Conservation (phyloP, 1,284 basidiomycete genomes). For the Gymnopus androsaceus region DNA sequence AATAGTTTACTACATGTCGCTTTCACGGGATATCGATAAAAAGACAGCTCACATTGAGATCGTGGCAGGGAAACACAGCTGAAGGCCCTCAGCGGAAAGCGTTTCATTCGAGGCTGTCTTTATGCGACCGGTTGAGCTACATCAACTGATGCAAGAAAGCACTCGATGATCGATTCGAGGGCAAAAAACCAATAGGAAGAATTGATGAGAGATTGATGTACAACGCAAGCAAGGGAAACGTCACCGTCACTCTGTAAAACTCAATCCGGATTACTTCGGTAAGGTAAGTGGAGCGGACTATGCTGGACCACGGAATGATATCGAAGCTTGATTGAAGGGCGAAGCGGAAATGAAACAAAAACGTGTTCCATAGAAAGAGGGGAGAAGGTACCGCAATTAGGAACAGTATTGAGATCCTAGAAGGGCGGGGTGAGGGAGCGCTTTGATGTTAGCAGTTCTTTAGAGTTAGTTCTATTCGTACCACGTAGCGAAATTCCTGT, state of each 20-base stretch:
- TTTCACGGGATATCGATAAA: background rate
- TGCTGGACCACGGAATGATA: background rate
- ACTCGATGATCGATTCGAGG: constrained; percentile 11
- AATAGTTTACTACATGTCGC: background rate
- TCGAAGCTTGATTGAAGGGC: constrained; percentile 9
- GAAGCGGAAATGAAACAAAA: background rate
- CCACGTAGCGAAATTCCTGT: background rate
- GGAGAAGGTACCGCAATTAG: constrained; percentile 4
- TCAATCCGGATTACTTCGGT: background rate
- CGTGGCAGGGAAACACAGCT: background rate
- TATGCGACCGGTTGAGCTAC: constrained; percentile 7
- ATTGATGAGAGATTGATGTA: constrained; percentile 16
- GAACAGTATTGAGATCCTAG: constrained; percentile 4
- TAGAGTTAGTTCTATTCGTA: background rate
- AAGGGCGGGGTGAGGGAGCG: background rate
- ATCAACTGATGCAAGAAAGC: constrained; percentile 9
- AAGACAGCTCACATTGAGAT: constrained; percentile 9
- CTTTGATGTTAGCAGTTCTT: background rate
- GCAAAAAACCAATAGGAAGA: constrained; percentile 11
- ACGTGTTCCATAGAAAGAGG: background rate
- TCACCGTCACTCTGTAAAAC: background rate
- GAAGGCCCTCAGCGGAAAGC: background rate
- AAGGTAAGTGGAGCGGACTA: background rate
- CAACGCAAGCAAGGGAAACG: constrained; percentile 8
- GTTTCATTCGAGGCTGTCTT: background rate